phyloP scores from a whole-genome alignment of 1,284 basidiomycete genomes.

The Butyriboletus regius region DNA sequence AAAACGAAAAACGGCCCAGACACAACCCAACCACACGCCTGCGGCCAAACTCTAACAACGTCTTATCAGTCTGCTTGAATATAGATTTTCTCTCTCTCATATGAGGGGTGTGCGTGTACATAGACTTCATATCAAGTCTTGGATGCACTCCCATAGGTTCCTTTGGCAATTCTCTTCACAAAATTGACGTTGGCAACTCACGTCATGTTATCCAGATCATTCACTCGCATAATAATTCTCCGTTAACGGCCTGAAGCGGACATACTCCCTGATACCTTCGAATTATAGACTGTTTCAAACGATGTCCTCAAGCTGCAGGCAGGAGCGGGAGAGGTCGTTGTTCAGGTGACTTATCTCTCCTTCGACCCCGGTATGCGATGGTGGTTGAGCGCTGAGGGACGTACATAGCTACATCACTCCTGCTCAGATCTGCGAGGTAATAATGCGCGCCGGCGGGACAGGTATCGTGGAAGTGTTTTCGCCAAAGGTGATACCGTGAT shows the following conservation, averaged over 20 bases:
- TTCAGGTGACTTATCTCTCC: slow-evolving; percentile 68
- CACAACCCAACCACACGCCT: too few relatives aligned
- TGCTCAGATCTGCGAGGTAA: slow-evolving; percentile 69
- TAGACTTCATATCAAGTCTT: neutral
- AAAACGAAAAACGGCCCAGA: too few relatives aligned
- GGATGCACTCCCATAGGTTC: neutral
- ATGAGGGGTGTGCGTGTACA: too few relatives aligned
- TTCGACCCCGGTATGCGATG: slow-evolving; percentile 83
- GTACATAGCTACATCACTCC: slow-evolving; percentile 59
- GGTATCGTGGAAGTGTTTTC: slow-evolving; percentile 60
- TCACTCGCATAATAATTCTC: slow-evolving; percentile 61
- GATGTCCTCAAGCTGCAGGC: slow-evolving; percentile 42
- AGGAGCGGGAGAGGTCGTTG: slow-evolving; percentile 54
- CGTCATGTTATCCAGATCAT: slow-evolving; percentile 32
- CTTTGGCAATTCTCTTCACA: neutral
- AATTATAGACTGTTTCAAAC: slow-evolving; percentile 49
- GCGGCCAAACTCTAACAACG: too few relatives aligned
- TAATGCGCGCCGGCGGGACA: slow-evolving; percentile 70
- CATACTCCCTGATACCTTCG: slow-evolving; percentile 67
- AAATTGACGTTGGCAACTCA: neutral
- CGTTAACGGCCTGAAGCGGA: slow-evolving; percentile 62
- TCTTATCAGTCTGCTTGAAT: too few relatives aligned
- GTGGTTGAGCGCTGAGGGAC: slow-evolving; percentile 56
- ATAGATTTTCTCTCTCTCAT: too few relatives aligned
- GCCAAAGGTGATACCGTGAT: slow-evolving; percentile 51